Evolutionary conservation across 2,329 filamentous ascomycete species (phyloP).

Genomic region (Emmonsiellopsis sp.): DNA sequence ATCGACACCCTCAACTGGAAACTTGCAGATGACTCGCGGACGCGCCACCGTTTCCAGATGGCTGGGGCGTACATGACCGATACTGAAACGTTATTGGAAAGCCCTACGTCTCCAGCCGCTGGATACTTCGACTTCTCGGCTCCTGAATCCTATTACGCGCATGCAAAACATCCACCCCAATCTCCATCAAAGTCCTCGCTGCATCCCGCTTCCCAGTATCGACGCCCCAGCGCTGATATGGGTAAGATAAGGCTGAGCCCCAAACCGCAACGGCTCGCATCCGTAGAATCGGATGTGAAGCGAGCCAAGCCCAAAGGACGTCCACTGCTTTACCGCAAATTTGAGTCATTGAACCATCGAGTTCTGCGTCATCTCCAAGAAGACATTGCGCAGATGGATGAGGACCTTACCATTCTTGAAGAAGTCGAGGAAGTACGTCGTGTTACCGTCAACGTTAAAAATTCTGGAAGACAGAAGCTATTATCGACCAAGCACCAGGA

Average conservation of each 20-base stretch:
- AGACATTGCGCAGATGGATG: constrained; percentile 71
- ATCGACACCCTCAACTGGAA: constrained; percentile 20
- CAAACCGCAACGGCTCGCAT: neutral
- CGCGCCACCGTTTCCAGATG: constrained; percentile 7
- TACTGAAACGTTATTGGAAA: constrained; percentile 12
- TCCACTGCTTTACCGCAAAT: constrained; percentile 69
- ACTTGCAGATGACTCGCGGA: constrained; percentile 10
- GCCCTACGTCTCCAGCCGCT: constrained; percentile 16
- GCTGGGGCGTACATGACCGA: constrained; percentile 14
- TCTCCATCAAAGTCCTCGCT: constrained; percentile 35
- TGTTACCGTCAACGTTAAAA: constrained; percentile 15
- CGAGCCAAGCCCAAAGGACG: constrained; percentile 17
- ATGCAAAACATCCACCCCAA: constrained; percentile 21
- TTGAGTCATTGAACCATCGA: constrained; percentile 73
- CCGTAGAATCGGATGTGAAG: neutral
- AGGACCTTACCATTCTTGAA: constrained; percentile 64
- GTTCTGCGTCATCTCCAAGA: constrained; percentile 77
- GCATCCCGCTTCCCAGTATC: neutral
- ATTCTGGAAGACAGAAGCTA: constrained; percentile 25
- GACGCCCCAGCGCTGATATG: neutral
- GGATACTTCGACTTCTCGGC: constrained; percentile 23
- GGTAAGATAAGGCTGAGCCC: neutral
- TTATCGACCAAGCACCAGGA: constrained; percentile 34
- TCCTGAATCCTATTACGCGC: constrained; percentile 26
- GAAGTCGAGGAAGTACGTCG: constrained; percentile 40